phyloP scores from a whole-genome alignment of 495 filamentous ascomycete genomes.

The Talaromyces nanjingensis region DNA sequence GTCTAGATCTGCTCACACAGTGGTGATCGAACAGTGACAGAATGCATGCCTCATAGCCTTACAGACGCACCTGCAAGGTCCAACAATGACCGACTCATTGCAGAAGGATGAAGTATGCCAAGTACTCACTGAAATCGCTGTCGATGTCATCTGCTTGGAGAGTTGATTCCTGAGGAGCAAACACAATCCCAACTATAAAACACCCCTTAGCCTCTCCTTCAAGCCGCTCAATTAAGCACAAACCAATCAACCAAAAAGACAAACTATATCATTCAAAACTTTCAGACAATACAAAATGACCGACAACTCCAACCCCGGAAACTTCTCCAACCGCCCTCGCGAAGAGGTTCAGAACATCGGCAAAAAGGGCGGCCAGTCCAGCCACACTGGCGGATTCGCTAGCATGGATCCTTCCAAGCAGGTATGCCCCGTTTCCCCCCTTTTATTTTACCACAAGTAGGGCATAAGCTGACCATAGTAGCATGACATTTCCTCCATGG shows the following conservation, averaged over 20 bases:
- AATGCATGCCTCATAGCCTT: neutral
- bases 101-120: neutral
- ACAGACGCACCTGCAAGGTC: neutral
- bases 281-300: constrained; percentile 11
- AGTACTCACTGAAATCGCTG: neutral
- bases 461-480: constrained; percentile 9
- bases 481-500: constrained; percentile 45
- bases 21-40: constrained; percentile 1
- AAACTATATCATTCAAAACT: neutral
- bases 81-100: neutral
- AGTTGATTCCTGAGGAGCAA: neutral
- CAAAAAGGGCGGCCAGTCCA: constrained; percentile 42
- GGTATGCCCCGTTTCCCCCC: constrained; percentile 22
- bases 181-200: neutral
- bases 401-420: constrained; percentile 29
- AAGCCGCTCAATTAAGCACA: neutral
- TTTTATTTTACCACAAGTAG: constrained; percentile 5
- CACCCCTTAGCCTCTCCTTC: neutral
- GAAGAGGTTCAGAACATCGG: constrained; percentile 50
- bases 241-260: neutral
- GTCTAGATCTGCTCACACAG: neutral
- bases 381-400: constrained; percentile 26
- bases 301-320: constrained; percentile 48
- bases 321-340: constrained; percentile 57
- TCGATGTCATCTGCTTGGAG: neutral